Evolutionary conservation across 2,329 filamentous ascomycete species (phyloP).

Genomic region (Penicillium sp.): DNA sequence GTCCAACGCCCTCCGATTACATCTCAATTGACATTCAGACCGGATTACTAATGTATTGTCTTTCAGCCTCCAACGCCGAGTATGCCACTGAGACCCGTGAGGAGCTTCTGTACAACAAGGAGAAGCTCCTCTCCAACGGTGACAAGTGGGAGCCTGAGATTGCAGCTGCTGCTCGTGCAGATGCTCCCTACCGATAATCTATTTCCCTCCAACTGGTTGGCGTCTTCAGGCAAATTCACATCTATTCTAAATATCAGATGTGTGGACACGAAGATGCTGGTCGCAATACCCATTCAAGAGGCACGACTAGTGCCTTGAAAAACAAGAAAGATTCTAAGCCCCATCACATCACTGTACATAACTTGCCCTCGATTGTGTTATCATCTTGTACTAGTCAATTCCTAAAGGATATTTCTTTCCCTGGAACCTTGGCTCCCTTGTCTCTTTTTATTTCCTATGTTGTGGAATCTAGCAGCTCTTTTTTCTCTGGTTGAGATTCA

Average conservation of each 20-base stretch:
- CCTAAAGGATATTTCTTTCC: constrained; percentile 19
- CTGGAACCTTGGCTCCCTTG: constrained; percentile 20
- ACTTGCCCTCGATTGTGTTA: constrained; percentile 25
- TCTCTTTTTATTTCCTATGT: constrained; percentile 29
- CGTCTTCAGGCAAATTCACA: neutral
- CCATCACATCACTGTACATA: constrained; percentile 34
- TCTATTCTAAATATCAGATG: neutral
- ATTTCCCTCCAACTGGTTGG: constrained; percentile 1
- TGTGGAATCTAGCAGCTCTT: constrained; percentile 26
- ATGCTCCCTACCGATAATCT: constrained; percentile 80
- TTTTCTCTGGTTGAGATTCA: constrained; percentile 16
- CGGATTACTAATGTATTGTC: neutral
- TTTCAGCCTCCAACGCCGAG: constrained; percentile 64
- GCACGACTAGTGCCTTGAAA: constrained; percentile 15
- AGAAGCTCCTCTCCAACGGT: constrained; percentile 83
- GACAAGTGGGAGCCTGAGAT: constrained; percentile 98
- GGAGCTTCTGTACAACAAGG: constrained; percentile 97
- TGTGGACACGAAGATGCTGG: constrained; percentile 1
- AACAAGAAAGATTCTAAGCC: constrained; percentile 16
- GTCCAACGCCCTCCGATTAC: constrained; percentile 27
- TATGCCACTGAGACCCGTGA: constrained; percentile 79
- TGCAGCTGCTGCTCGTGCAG: constrained; percentile 84
- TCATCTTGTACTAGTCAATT: constrained; percentile 34
- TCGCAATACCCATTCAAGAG: constrained; percentile 8
- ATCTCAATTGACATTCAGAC: neutral